These are phyloP conservation scores for Malassezia obtusa DNA, from an alignment of 1,284 basidiomycete genomes.

Conservation along the genomic window DNA sequence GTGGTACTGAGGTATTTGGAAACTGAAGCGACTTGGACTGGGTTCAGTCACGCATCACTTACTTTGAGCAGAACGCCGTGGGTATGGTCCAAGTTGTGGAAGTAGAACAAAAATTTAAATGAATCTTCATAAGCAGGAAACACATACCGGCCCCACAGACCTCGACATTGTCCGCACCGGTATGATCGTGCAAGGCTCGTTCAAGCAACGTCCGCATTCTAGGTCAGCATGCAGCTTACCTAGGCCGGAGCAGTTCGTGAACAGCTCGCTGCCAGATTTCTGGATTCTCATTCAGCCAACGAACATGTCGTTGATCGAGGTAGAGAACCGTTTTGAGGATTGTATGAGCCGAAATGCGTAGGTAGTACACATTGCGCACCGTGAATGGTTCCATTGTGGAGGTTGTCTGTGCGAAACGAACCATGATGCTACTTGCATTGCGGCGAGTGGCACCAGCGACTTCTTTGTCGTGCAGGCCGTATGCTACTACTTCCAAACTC, in stretches of 20 bases:
- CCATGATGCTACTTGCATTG: no score
- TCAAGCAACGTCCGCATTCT: background rate
- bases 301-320: constrained; percentile 48
- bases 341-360: constrained; percentile 46
- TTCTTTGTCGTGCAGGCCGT: background rate
- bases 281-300: constrained; percentile 48
- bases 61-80: constrained; percentile 49
- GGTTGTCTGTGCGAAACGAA: constrained; percentile 1
- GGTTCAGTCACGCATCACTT: background rate
- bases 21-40: constrained; percentile 10
- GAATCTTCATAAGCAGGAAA: constrained; percentile 10
- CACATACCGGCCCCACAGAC: background rate
- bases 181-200: background rate
- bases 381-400: constrained; percentile 22
- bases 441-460: no score
- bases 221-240: constrained; percentile 1
- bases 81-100: constrained; percentile 40
- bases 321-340: constrained; percentile 49
- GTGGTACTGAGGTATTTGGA: background rate
- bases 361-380: constrained; percentile 47
- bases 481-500: background rate
- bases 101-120: constrained; percentile 49
- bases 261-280: constrained; percentile 18
- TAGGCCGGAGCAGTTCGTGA: constrained; percentile 3
- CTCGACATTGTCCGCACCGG: background rate